Percentiles rank a stretch among this genome's conserved stretches.
Conservation (phyloP, 2,329 filamentous ascomycete genomes). For the Tricladium varicosporioides region DNA sequence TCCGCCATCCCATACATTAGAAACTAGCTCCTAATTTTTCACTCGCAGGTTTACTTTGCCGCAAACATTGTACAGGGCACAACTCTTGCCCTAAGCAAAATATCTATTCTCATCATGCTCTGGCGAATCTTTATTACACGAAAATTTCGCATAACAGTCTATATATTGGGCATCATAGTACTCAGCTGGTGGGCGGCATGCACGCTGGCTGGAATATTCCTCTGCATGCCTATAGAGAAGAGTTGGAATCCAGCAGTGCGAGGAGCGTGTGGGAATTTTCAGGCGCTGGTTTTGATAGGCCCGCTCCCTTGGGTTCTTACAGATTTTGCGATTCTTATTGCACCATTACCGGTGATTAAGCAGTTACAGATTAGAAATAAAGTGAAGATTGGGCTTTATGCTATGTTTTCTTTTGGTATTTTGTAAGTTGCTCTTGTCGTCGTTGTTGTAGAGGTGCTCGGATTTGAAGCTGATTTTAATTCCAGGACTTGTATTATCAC, state of each 20-base stretch:
- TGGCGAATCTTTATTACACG: neutral
- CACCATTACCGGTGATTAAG: neutral
- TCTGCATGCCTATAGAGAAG: neutral
- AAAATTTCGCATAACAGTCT: neutral
- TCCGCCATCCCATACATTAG: neutral
- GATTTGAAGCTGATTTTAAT: neutral
- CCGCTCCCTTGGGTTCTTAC: neutral
- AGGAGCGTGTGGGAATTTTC: neutral
- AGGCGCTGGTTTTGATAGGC: neutral
- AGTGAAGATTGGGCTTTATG: neutral
- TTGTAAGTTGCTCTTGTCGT: neutral
- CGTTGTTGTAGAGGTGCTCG: neutral
- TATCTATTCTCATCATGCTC: neutral
- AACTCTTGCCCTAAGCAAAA: neutral
- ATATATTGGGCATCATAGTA: neutral
- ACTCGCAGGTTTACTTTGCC: neutral
- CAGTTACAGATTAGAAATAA: neutral
- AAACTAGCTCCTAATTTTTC: neutral
- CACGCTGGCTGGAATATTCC: neutral
- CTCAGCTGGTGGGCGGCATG: neutral
- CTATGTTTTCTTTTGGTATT: neutral
- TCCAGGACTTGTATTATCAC: neutral
- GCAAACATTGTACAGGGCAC: neutral
- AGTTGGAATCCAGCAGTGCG: neutral
- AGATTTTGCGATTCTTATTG: neutral